A percentile compares a stretch with the other conserved stretches of the same genome.
These are phyloP conservation scores for Cordyceps fumosorosea DNA, from an alignment of 2,329 filamentous ascomycete species.

Conservation along the genomic window DNA sequence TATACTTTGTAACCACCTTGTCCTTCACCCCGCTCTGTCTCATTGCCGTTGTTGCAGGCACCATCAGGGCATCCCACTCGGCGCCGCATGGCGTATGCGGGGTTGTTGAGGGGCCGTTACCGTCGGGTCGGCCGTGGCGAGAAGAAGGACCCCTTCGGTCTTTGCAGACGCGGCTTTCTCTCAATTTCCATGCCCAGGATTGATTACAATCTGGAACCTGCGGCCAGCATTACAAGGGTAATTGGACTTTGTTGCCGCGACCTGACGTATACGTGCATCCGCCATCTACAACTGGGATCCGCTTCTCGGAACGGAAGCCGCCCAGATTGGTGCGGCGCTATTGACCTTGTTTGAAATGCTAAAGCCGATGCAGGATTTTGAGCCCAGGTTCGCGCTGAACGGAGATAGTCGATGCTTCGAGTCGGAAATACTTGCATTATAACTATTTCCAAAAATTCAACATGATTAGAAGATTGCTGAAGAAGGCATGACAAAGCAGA, in stretches of 20 bases:
- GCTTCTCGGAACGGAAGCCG: not conserved
- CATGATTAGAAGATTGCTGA: too few species aligned
- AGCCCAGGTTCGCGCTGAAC: too few species aligned
- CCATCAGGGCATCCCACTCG: not conserved
- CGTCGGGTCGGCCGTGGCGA: not conserved
- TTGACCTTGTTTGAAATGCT: too few species aligned
- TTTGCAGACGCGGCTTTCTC: too few species aligned
- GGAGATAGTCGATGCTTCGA: too few species aligned
- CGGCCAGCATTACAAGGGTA: too few species aligned
- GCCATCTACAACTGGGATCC: not conserved
- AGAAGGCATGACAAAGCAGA: too few species aligned
- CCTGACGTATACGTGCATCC: not conserved
- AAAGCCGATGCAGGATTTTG: not conserved
- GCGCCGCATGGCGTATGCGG: not conserved
- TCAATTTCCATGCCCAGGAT: too few species aligned
- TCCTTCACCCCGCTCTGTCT: not conserved
- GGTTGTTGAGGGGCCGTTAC: not conserved
- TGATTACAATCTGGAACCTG: too few species aligned
- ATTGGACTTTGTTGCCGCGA: not conserved
- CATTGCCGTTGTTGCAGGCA: not conserved
- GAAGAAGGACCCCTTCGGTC: too few species aligned
- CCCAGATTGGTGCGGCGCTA: not conserved
- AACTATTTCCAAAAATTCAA: too few species aligned
- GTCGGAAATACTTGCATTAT: too few species aligned
- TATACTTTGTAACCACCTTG: not conserved